Base-by-base conservation (phyloP, 2,329 filamentous ascomycete species). In the Chalara sp. region DNA sequence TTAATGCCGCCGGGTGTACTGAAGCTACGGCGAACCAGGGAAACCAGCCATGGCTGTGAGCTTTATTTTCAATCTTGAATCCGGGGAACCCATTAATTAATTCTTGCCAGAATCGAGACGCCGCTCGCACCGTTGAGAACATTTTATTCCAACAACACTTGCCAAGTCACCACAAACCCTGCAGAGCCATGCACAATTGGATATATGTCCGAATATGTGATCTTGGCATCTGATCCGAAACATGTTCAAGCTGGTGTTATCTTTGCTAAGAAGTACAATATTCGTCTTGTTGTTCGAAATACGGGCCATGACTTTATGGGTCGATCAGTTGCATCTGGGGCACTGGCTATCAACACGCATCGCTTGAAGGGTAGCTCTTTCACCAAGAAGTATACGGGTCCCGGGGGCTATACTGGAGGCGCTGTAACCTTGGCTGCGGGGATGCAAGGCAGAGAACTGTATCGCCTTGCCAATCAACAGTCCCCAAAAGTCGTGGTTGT, bases 341-440 rank as follows among this genome's bases (percentile, higher is more conserved):
- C 10, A 39, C 10, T 39, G 41, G 81, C 77, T 0, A 81, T 80
- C 0, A 83, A 82, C 12, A 75, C 74, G 29, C 81, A 81, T 1
- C 71, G 76, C 0, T 62, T 83, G 4, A 70, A 72, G 4, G 67
- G 83, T 47, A 82, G 80, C 72, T 81, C 74, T 6, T 78, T 81
- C 52, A 64, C 71, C 53, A 71, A 82, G 49, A 75, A 79, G 59
- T 65, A 71, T 30, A 70, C 73, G 53, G 48, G 63, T 4, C 58
- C 72, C 55, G 60, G 70, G 28, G 62, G 70, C 58, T 76, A 69
- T 45, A 62, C 65, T 5, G 62, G 67, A 21, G 10, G 56, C 1
- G 52, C 65, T 59, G 63, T 53, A 1, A 78, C 79, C 6, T 67
- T 67, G 12, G 78, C 78, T 0, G 65, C 80, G 13, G 78, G 70